Conservation (phyloP, 108 stramenopile species). For the Nitzschia sp. region DNA sequence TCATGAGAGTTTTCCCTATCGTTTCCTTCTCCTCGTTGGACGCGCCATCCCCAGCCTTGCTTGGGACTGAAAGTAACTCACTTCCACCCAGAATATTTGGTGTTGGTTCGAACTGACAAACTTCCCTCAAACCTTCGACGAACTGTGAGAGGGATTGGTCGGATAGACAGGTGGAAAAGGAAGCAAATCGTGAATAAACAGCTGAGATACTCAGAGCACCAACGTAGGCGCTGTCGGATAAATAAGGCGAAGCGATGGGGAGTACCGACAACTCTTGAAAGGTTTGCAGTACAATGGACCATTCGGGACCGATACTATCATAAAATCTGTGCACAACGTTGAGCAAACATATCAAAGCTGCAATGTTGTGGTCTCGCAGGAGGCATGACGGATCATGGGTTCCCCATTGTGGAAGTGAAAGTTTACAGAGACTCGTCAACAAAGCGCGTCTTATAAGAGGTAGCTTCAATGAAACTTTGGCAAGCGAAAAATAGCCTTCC, state of each 20-base stretch:
- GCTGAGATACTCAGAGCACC: conserved; percentile 62
- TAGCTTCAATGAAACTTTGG: conserved; percentile 32
- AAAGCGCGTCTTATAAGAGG: conserved; percentile 65
- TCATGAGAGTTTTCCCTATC: conserved; percentile 77
- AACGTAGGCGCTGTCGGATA: conserved; percentile 51
- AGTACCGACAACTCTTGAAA: conserved; percentile 73
- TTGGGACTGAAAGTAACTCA: conserved; percentile 9
- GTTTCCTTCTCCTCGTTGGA: conserved; percentile 23
- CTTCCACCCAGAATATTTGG: conserved; percentile 5
- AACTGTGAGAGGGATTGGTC: conserved; percentile 48
- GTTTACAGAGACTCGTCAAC: conserved; percentile 78
- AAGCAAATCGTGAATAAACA: conserved; percentile 58
- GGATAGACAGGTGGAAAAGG: conserved; percentile 75
- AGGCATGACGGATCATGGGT: conserved; percentile 48
- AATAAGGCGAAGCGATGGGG: conserved; percentile 64
- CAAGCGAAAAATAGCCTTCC: conserved; percentile 54
- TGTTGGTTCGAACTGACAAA: conserved; percentile 41
- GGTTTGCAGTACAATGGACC: conserved; percentile 74
- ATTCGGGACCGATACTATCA: conserved; percentile 62
- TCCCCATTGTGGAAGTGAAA: conserved; percentile 87
- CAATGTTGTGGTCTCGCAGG: conserved; percentile 70
- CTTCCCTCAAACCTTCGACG: conserved; percentile 49
- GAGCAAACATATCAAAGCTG: conserved; percentile 56
- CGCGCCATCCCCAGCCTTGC: conserved; percentile 8
- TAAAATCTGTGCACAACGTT: conserved; percentile 64